Base-by-base conservation (phyloP, 2,329 filamentous ascomycete genomes). In the Chrysosporium queenslandicum region DNA sequence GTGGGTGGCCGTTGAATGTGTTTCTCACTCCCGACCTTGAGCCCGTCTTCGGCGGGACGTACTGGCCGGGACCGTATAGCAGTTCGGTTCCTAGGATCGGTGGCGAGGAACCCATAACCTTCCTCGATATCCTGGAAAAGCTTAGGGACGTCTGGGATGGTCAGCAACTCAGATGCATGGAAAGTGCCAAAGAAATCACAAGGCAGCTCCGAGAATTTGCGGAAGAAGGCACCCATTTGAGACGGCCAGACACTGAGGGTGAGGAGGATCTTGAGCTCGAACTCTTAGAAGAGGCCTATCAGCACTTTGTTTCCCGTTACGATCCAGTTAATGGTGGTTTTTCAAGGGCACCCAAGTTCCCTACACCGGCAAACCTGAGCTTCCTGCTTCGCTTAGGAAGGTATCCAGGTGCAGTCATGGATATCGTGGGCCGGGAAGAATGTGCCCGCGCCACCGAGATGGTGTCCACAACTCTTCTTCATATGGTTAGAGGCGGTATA, bases 1-100 rank as follows among this genome's bases (percentile, higher is more conserved):
- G 89, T 8, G 92, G 92, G 36, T 97, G 92, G 90, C 92, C 92
- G 0, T 72, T 97, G 55, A 97, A 96, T 64, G 83, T 95, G n/a
- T 97, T 98, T 66, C 77, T 97, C 27, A 98, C 92, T 0, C 89
- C 92, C 0, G 84, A 94, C 59, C 77, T 97, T 23, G 85, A 95
- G 63, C 92, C 92, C 0, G 86, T 98, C 8, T 97, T 96, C 69
- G 92, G 92, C 34, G 91, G 91, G 21, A 96, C 91, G 7, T 97
- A 96, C 68, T 97, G 89, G 86, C 88, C 90, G 3, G 87, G 86
- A 0, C 87, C 89, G 0, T 83, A 81, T 46, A 79, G 81, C 3
- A 66, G 66, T 6, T 71, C 68, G 21, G 64, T 71, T 8, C 68
- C 68, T 1, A 68, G 68, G n/a, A 61, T 59, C 14, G 61, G 63